phyloP scores from a whole-genome alignment of 257 asterid genomes.

The Nemophila menziesii region DNA sequence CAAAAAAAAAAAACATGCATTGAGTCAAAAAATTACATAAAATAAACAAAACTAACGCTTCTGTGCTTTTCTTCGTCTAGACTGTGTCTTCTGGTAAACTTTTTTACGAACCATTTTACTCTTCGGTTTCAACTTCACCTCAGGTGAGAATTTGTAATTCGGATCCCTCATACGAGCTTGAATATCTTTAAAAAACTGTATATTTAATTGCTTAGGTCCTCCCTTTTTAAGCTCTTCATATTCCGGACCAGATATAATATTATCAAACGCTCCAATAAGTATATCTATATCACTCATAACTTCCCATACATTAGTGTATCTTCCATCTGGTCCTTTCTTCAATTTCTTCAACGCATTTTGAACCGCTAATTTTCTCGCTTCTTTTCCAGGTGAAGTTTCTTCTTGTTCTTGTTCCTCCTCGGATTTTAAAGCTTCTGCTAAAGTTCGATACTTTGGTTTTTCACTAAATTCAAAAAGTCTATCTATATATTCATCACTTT shows the following conservation, averaged over 20 bases:
- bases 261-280: conserved; percentile 80
- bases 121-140: conserved; percentile 75
- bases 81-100: conserved; percentile 77
- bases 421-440: conserved; percentile 59
- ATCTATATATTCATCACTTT: conserved; percentile 61
- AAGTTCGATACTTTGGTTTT: conserved; percentile 58
- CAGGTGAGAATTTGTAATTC: conserved; percentile 71
- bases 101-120: conserved; percentile 63
- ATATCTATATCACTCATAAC: conserved; percentile 88
- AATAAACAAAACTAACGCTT: conserved; percentile 34
- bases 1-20: too few relatives aligned
- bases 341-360: conserved; percentile 81
- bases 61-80: conserved; percentile 75
- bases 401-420: conserved; percentile 83
- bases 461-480: conserved; percentile 72
- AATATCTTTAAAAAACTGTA: conserved; percentile 76
- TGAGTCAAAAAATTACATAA: neutral
- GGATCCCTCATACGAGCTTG: conserved; percentile 96
- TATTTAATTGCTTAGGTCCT: conserved; percentile 75
- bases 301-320: conserved; percentile 89
- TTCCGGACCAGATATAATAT: conserved; percentile 84
- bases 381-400: conserved; percentile 75
- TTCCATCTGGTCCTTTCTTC: conserved; percentile 88
- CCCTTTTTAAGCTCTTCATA: conserved; percentile 80
- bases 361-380: conserved; percentile 76